Conservation (phyloP, 495 filamentous ascomycete genomes). For the Penicillium alfredii region DNA sequence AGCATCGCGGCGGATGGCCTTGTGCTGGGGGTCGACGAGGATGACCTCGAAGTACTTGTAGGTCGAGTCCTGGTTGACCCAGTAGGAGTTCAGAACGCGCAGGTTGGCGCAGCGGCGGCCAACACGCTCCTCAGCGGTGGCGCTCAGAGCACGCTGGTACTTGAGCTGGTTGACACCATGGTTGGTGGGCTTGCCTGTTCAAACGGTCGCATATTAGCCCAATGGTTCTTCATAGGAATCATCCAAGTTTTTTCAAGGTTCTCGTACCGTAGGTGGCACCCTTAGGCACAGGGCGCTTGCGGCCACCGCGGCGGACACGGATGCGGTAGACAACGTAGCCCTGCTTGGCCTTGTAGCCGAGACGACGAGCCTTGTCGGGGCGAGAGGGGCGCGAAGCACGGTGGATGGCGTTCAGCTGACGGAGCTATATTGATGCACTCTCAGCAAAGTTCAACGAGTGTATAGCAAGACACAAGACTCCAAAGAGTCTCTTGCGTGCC, state of each 20-base stretch:
- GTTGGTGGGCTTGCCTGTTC: constrained; percentile 96
- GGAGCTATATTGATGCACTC: constrained; percentile 99
- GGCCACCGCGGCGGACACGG: constrained; percentile 93
- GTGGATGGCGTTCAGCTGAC: constrained; percentile 98
- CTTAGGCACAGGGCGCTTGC: constrained; percentile 93
- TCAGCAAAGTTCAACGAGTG: constrained; percentile 99
- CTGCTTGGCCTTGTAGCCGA: constrained; percentile 99
- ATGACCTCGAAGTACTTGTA: constrained; percentile 99
- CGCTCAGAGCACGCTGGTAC: constrained; percentile 97
- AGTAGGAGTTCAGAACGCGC: constrained; percentile 99
- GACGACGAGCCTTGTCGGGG: constrained; percentile 98
- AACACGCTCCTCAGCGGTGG: constrained; percentile 99
- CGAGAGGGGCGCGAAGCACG: constrained; percentile 96
- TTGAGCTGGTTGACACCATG: constrained; percentile 99
- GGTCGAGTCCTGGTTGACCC: constrained; percentile 99
- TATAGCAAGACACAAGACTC: constrained; percentile 71
- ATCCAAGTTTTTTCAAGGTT: neutral
- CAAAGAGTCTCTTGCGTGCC: constrained; percentile 35
- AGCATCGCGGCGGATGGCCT: constrained; percentile 97
- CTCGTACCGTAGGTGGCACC: constrained; percentile 95
- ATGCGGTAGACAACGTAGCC: constrained; percentile 99
- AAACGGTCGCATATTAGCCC: constrained; percentile 8
- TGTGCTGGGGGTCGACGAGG: constrained; percentile 99
- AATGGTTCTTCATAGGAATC: no score
- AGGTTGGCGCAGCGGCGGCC: constrained; percentile 97